A percentile compares a stretch with the other conserved stretches of the same genome.
Conservation (phyloP, 192 early-diverging fungal genomes). For the Helicostylum pulchrum region DNA sequence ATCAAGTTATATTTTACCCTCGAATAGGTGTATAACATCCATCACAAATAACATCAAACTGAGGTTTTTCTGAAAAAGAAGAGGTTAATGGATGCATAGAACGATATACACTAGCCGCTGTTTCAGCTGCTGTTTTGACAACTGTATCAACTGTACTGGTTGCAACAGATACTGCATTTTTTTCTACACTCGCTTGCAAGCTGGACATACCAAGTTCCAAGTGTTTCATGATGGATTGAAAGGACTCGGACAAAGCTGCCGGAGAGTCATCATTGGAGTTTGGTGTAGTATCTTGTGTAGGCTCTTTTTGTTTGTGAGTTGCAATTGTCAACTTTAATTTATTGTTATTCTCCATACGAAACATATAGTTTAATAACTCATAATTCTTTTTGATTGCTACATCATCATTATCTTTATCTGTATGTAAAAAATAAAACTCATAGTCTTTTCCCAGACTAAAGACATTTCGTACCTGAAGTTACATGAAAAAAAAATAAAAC, state of each 20-base stretch:
- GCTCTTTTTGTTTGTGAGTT: no score
- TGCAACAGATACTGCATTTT: not conserved
- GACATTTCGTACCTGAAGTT: no score
- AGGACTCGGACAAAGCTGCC: not conserved
- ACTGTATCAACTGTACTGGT: slow-evolving; percentile 4
- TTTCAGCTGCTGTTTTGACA: not conserved
- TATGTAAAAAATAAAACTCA: no score
- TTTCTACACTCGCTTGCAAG: not conserved
- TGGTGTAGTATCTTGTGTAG: no score
- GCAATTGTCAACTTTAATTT: no score
- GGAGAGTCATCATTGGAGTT: not conserved
- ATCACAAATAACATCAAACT: not conserved
- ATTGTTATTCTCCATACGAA: no score
- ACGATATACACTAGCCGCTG: not conserved
- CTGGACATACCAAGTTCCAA: not conserved
- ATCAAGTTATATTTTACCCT: not conserved
- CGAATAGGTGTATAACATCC: slow-evolving; percentile 5
- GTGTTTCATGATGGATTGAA: slow-evolving; percentile 9
- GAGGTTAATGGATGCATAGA: not conserved
- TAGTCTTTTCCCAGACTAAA: no score
- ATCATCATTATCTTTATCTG: no score
- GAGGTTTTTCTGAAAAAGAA: not conserved
- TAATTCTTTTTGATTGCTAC: no score
- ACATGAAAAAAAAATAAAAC: no score
- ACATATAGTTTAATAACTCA: no score